These are phyloP conservation scores for Clavariopsis aquatica DNA, from an alignment of 495 filamentous ascomycete genomes.

Conservation along the genomic window DNA sequence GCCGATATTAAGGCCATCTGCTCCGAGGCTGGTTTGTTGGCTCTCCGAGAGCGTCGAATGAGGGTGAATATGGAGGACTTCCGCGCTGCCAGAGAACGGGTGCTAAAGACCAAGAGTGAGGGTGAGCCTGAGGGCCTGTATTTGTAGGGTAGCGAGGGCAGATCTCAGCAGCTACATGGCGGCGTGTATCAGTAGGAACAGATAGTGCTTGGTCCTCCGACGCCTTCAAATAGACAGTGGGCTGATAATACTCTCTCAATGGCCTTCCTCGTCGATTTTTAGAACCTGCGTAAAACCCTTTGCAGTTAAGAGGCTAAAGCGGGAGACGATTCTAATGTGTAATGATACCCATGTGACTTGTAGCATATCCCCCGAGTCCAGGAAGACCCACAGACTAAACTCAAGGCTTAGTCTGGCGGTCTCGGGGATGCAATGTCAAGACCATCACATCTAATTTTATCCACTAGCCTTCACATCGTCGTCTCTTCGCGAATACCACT, in stretches of 20 bases:
- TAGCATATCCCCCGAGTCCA: too few species aligned
- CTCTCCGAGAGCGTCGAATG: constrained; percentile 93
- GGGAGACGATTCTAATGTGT: too few species aligned
- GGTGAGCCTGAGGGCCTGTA: constrained; percentile 98
- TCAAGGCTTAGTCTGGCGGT: too few species aligned
- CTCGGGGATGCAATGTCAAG: too few species aligned
- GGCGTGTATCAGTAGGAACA: constrained; percentile 14
- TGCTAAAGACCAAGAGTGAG: constrained; percentile 98
- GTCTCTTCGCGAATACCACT: too few species aligned
- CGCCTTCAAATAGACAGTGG: neutral
- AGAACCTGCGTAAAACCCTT: neutral
- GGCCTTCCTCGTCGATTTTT: neutral
- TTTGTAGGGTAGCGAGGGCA: constrained; percentile 62
- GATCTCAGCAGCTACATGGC: neutral
- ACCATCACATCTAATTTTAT: too few species aligned
- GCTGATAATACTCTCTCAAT: neutral
- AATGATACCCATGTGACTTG: too few species aligned
- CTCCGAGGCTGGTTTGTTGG: constrained; percentile 94
- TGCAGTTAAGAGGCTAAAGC: too few species aligned
- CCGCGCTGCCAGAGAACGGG: constrained; percentile 84
- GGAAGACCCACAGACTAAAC: too few species aligned
- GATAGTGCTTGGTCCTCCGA: neutral
- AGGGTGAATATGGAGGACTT: constrained; percentile 99
- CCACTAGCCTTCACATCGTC: too few species aligned
- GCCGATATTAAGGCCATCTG: constrained; percentile 99